A percentile compares a stretch with the other conserved stretches of the same genome.
Conservation (phyloP, 257 asterid species). For the Anisodus tanguticus region DNA sequence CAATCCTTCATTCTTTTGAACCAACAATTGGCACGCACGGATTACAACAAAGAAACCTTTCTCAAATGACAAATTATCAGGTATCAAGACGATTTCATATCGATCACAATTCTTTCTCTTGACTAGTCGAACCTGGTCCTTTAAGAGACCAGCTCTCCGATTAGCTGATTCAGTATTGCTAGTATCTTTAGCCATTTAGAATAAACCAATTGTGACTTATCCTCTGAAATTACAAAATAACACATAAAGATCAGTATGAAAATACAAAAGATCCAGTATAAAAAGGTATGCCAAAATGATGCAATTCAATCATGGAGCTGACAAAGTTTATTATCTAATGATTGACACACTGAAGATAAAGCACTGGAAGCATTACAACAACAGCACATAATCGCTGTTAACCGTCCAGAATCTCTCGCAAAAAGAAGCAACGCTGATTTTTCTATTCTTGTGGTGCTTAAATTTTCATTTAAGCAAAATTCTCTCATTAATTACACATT, state of each 20-base stretch:
- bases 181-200: conserved; percentile 55
- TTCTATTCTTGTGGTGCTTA: not conserved
- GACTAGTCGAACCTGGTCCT: conserved; percentile 85
- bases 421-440: not conserved
- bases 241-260: not conserved
- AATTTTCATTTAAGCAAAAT: not conserved
- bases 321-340: not conserved
- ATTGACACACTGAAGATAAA: conserved; percentile 14
- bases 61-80: conserved; percentile 84
- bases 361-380: conserved; percentile 5
- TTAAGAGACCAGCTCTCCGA: conserved; percentile 77
- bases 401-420: conserved; percentile 10
- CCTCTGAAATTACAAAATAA: conserved; percentile 43
- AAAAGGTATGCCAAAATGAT: conserved; percentile 17
- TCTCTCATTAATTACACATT: not conserved
- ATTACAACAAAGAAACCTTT: conserved; percentile 93
- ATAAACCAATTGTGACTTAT: conserved; percentile 35
- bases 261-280: conserved; percentile 14
- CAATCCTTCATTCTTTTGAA: conserved; percentile 87
- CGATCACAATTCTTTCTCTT: conserved; percentile 81
- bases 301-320: not conserved
- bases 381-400: not conserved
- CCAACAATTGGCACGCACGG: conserved; percentile 86
- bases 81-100: conserved; percentile 71
- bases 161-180: conserved; percentile 50